Conservation (phyloP, 1,139 yeast genomes). For the Geotrichum macrosporum region DNA sequence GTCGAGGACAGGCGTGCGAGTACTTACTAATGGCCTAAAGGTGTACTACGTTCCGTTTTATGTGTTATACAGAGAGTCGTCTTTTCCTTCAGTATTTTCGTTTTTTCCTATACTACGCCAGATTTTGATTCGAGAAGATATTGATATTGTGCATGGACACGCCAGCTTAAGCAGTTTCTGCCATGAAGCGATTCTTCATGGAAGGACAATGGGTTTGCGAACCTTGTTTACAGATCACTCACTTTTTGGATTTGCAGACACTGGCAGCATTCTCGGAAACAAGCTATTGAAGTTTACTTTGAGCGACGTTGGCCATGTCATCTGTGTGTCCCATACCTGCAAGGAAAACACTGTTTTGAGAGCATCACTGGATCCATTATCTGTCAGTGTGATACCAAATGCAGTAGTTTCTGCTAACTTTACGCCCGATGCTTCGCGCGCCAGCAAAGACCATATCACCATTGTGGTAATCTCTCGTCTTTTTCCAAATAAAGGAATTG, state of each 20-base stretch:
- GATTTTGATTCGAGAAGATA: constrained; percentile 76
- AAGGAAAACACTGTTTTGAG: constrained; percentile 92
- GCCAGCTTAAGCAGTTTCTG: constrained; percentile 84
- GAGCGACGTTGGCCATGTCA: constrained; percentile 85
- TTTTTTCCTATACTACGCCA: constrained; percentile 82
- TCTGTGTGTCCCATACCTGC: constrained; percentile 94
- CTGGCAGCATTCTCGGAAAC: constrained; percentile 79
- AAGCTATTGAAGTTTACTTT: constrained; percentile 78
- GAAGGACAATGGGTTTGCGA: constrained; percentile 83
- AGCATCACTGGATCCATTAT: constrained; percentile 72
- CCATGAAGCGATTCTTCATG: constrained; percentile 87
- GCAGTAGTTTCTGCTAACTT: constrained; percentile 88
- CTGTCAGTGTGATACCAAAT: constrained; percentile 89
- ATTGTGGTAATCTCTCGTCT: constrained; percentile 88
- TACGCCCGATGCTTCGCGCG: constrained; percentile 48
- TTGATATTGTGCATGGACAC: constrained; percentile 92
- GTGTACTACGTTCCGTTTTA: constrained; percentile 86
- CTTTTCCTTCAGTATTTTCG: constrained; percentile 85
- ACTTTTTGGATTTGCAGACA: constrained; percentile 86
- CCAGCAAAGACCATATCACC: constrained; percentile 48
- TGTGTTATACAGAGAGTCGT: constrained; percentile 73
- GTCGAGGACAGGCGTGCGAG: constrained; percentile 73
- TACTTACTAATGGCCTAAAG: constrained; percentile 82
- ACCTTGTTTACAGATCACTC: constrained; percentile 97
- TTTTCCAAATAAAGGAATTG: constrained; percentile 97